Evolutionary conservation across 176 grass and related monocot genomes (phyloP), one percentile per base, ranked within the genome.

Genomic region (Triticum timopheevii): DNA sequence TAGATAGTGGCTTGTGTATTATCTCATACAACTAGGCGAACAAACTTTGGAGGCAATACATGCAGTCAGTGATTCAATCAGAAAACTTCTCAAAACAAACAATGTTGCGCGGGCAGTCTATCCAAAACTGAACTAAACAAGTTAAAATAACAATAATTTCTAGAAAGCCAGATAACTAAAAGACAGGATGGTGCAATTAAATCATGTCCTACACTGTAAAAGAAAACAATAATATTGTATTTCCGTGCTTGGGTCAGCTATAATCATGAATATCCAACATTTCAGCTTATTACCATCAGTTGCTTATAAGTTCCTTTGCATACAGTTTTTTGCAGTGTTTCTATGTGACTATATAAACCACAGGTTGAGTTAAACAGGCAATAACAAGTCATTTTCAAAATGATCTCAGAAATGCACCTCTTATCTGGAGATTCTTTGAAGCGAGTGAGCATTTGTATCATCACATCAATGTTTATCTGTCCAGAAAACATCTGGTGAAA

Each of bases 401-500:
- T 40, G 54, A 78, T 80, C 34, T 75, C 30, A 38, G 33, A 31
- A 54, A 68, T 74, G 33, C 56, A 90, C 94, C 94, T 88, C 38
- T 94, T 87, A n/a, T 92, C 92, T 67, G 86, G 62, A 82, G 94
- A 97, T 64, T 92, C 94, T 90, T 94, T 94, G 65, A 92, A 94
- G 71, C 88, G 85, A 33, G 80, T 74, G 45, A 97, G 92, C 92
- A 97, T 92, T 87, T 97, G 92, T 81, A 97, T 78, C 87, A 94
- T 97, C 73, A 78, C 86, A 78, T 94, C 92, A 81, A 92, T 50
- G 59, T 40, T 85, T 62, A 97, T 81, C 63, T 89, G 90, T 45
- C 92, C 92, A 92, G 90, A 90, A 80, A 97, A 97, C 94, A 97
- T 94, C 76, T 97, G 90, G 17, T 92, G 94, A 82, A 97, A 97